phyloP scores from a whole-genome alignment of 192 early-diverging fungal species.

The Ambispora gerdemannii region DNA sequence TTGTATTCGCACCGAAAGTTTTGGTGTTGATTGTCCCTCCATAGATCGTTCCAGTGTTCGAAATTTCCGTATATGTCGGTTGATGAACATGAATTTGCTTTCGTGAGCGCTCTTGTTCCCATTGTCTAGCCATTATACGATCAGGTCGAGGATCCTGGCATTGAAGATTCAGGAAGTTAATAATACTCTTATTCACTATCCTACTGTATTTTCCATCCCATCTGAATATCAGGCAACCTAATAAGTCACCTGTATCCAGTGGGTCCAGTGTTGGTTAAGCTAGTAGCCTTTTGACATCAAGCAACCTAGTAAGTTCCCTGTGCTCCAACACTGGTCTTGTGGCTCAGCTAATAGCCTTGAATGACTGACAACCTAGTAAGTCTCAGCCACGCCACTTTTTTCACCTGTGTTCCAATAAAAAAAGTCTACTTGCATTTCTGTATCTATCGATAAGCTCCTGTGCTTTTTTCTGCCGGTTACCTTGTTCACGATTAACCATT shows the following conservation, averaged over 20 bases:
- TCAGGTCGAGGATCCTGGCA: neutral
- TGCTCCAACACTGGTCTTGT: constrained; percentile 24
- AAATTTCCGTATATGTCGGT: neutral
- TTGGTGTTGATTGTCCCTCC: too few species aligned
- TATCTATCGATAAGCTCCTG: constrained; percentile 16
- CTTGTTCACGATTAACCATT: constrained; percentile 20
- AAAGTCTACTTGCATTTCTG: constrained; percentile 21
- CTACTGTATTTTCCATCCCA: neutral
- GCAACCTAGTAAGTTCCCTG: constrained; percentile 12
- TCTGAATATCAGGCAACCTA: neutral
- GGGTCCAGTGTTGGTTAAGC: neutral
- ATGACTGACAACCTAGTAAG: constrained; percentile 13
- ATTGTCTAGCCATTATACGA: neutral
- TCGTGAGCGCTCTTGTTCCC: neutral
- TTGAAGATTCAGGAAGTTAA: neutral
- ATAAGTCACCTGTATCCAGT: neutral
- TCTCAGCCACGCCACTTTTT: constrained; percentile 24
- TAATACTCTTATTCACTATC: neutral
- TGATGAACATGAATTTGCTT: neutral
- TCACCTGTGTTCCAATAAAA: constrained; percentile 10
- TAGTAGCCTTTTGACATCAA: neutral
- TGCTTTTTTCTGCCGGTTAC: constrained; percentile 18
- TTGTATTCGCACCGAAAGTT: too few species aligned
- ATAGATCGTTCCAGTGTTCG: neutral
- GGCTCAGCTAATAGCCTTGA: constrained; percentile 12